Base-by-base conservation (phyloP, 2,329 filamentous ascomycete genomes). In the Plectosphaerella cucumerina region DNA sequence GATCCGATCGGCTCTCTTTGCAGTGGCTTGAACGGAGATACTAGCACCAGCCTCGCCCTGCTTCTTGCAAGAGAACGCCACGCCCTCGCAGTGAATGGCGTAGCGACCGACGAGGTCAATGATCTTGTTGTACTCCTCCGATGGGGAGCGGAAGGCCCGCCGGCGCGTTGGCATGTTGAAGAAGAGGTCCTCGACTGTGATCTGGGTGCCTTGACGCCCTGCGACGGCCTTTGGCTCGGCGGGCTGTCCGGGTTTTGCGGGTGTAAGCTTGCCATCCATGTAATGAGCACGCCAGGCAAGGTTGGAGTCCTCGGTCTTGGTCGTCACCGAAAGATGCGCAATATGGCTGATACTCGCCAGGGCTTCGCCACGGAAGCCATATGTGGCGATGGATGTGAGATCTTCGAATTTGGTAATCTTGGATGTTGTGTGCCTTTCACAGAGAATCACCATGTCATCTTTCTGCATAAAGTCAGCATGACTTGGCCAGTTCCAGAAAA, bases 341-440 rank as follows among this genome's bases (percentile, higher is more conserved):
- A 99, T 97, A 66, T 99, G 94, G 64, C 93, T 97, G 67, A 99
- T 99, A 70, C 94, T 97, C 14, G 94, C 94, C 50, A 99, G 73
- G 4, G 94, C 94, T 70, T 99, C 94, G 50, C 94, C 94, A 49
- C 94, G 87, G 64, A 99, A 99, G n/a, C 94, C 94, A 67, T 99
- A 99, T 1, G 94, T 97, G 47, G 85, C 86, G 57, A 99, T 97
- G 5, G 86, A 89, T 39, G 84, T 84, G 45, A 99, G 76, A 66
- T 99, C 94, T 66, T 97, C 93, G 59, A 99, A 99, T 5, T 84
- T 82, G 60, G 94, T 91, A 52, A 99, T 78, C 66, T 99, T 99
- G 12, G 93, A 97, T 0, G 94, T 99, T 10, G 94, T 99, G 65
- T 97, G 97, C 47, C 94, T 85, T 67, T 97, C 91, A 64, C 94